Conservation (phyloP, 148 eudicot species). For the Tetragonia tetragonoides region DNA sequence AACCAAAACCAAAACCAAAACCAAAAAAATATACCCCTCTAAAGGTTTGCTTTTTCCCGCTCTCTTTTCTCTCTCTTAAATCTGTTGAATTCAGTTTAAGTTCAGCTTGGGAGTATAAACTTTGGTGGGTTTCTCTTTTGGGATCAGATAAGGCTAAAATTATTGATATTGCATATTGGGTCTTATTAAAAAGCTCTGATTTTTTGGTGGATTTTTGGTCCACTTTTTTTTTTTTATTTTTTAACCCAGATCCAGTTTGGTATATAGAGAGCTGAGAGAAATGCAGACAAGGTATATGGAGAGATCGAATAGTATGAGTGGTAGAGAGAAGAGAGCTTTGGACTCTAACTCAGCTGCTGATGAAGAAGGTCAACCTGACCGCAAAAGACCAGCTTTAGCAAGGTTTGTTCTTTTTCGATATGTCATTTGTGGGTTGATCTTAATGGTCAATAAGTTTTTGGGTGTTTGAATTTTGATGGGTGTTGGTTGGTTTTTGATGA, state of each 20-base stretch:
- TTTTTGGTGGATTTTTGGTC: conserved; percentile 15
- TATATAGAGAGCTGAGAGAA: conserved; percentile 17
- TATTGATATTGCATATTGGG: background rate
- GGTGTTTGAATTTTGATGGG: conserved; percentile 14
- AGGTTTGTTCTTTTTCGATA: conserved; percentile 40
- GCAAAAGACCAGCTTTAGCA: conserved; percentile 92
- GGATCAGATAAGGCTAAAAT: conserved; percentile 7
- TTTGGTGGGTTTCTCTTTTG: background rate
- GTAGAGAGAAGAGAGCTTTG: conserved; percentile 65
- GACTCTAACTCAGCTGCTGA: conserved; percentile 45
- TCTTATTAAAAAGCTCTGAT: background rate
- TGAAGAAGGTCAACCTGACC: conserved; percentile 69
- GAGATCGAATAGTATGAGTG: conserved; percentile 60
- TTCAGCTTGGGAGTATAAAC: background rate
- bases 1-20: background rate
- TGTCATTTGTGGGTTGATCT: conserved; percentile 5
- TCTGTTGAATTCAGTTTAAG: conserved; percentile 10
- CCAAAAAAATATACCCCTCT: background rate
- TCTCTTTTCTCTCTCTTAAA: conserved; percentile 8
- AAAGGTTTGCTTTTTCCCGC: conserved; percentile 20
- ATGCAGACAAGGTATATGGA: conserved; percentile 86
- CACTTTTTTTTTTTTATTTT: conserved; percentile 19
- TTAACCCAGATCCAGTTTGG: conserved; percentile 9
- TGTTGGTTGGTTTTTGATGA: background rate
- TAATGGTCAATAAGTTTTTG: background rate